These are phyloP conservation scores for Colletotrichum liriopes DNA, from an alignment of 2,329 filamentous ascomycete genomes.

Conservation along the genomic window DNA sequence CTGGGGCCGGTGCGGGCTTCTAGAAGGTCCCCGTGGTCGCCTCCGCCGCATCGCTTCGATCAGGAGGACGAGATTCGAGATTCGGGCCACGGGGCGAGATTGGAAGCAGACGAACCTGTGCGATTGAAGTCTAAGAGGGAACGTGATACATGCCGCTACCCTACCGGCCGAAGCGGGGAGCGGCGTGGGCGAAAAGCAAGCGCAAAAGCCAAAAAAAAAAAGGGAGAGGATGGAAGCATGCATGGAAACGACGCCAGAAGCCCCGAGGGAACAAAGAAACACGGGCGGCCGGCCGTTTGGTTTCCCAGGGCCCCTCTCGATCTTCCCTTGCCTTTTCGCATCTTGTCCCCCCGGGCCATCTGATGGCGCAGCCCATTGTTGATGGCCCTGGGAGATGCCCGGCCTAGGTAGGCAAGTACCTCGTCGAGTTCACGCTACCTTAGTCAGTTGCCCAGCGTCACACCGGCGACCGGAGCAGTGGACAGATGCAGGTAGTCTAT, in stretches of 20 bases:
- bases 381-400: constrained; percentile 2
- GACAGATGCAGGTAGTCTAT: constrained; percentile 20
- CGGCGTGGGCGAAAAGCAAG: neutral
- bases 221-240: constrained; percentile 17
- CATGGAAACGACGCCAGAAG: constrained; percentile 32
- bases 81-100: constrained; percentile 14
- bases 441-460: constrained; percentile 27
- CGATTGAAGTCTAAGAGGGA: constrained; percentile 16
- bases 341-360: neutral
- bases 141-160: constrained; percentile 2
- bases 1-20: constrained; percentile 1
- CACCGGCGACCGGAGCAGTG: constrained; percentile 15
- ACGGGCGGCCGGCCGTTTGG: constrained; percentile 22
- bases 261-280: constrained; percentile 38
- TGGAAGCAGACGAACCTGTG: constrained; percentile 38
- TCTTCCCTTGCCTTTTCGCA: neutral
- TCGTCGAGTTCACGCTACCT: constrained; percentile 12
- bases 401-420: neutral
- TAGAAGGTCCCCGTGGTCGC: constrained; percentile 1
- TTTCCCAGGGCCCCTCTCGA: neutral
- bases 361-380: neutral
- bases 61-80: constrained; percentile 6
- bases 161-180: constrained; percentile 2
- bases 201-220: constrained; percentile 6
- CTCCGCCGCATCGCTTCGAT: constrained; percentile 1